A percentile compares a stretch with the other conserved stretches of the same genome.
phyloP scores from a whole-genome alignment of 2,329 filamentous ascomycete genomes.

The Herpotrichia juniperi region DNA sequence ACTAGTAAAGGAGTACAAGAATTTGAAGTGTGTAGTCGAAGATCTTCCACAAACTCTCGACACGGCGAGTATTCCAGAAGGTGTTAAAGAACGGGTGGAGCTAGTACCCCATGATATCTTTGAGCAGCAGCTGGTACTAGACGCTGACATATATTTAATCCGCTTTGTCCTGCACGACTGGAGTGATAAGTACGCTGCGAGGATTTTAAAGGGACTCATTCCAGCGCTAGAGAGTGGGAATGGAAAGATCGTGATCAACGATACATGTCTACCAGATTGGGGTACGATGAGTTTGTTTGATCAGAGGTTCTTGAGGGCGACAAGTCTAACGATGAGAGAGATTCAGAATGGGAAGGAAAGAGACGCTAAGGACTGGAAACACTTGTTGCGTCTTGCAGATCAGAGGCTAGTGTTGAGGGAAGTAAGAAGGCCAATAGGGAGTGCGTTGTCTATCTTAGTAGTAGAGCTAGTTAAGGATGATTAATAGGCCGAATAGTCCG shows the following conservation, averaged over 20 bases:
- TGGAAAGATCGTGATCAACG: constrained; percentile 8
- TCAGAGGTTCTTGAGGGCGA: constrained; percentile 8
- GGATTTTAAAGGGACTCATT: constrained; percentile 38
- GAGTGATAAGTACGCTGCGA: constrained; percentile 41
- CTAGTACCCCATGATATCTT: constrained; percentile 19
- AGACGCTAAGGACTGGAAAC: constrained; percentile 9
- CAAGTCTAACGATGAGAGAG: constrained; percentile 10
- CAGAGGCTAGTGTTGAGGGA: too few species aligned
- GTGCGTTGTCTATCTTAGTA: too few species aligned
- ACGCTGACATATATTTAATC: constrained; percentile 13
- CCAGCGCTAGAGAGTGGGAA: constrained; percentile 30
- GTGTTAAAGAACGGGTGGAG: constrained; percentile 1
- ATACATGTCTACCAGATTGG: constrained; percentile 9
- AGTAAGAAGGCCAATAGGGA: too few species aligned
- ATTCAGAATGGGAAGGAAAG: constrained; percentile 10
- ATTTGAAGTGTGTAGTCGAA: constrained; percentile 13
- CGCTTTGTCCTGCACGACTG: constrained; percentile 23
- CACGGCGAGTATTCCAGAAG: constrained; percentile 3
- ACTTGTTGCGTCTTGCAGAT: constrained; percentile 7
- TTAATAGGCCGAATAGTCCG: too few species aligned
- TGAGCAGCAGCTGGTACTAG: constrained; percentile 10
- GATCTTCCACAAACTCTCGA: constrained; percentile 9
- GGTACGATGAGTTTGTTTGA: constrained; percentile 7
- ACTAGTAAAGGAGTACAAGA: constrained; percentile 7
- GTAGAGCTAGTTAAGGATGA: too few species aligned